These are phyloP conservation scores for Phytophthora pluvialis DNA, from an alignment of 352 stramenopile genomes.

Conservation along the genomic window DNA sequence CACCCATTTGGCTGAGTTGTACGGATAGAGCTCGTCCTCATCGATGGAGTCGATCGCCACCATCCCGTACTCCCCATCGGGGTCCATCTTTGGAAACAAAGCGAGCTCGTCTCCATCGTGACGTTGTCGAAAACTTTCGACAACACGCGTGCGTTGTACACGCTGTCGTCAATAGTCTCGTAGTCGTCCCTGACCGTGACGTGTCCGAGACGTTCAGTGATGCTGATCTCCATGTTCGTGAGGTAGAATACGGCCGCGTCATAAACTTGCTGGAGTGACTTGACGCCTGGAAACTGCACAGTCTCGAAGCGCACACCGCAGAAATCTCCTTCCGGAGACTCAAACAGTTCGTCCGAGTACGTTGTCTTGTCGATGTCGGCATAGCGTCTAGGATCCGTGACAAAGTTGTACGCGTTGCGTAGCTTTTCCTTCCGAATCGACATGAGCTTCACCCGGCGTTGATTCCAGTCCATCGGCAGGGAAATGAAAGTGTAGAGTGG, in stretches of 20 bases:
- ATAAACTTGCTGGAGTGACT: slow-evolving; percentile 36
- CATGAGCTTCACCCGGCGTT: slow-evolving; percentile 14
- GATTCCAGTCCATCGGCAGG: slow-evolving; percentile 17
- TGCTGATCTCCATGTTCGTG: slow-evolving; percentile 42
- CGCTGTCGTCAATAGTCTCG: slow-evolving; percentile 16
- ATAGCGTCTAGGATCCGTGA: slow-evolving; percentile 15
- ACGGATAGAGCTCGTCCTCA: slow-evolving; percentile 49
- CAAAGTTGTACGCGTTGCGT: slow-evolving; percentile 25
- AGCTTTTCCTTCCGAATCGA: slow-evolving; percentile 21
- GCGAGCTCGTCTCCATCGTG: slow-evolving; percentile 32
- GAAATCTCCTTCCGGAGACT: slow-evolving; percentile 33
- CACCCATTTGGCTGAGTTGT: slow-evolving; percentile 30
- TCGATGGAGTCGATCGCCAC: slow-evolving; percentile 40
- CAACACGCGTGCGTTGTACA: slow-evolving; percentile 23
- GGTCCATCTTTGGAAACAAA: slow-evolving; percentile 33
- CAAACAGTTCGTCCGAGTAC: slow-evolving; percentile 34
- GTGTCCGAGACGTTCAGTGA: slow-evolving; percentile 35
- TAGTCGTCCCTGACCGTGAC: slow-evolving; percentile 34
- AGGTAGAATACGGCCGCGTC: slow-evolving; percentile 39
- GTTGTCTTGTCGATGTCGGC: slow-evolving; percentile 21
- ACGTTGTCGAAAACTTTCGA: slow-evolving; percentile 16
- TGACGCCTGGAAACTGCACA: slow-evolving; percentile 31
- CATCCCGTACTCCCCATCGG: slow-evolving; percentile 17
- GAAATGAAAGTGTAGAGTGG: slow-evolving; percentile 26
- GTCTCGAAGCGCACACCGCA: slow-evolving; percentile 26